Base-by-base conservation (phyloP, 164 flowering plant species). In the Sedum album region DNA sequence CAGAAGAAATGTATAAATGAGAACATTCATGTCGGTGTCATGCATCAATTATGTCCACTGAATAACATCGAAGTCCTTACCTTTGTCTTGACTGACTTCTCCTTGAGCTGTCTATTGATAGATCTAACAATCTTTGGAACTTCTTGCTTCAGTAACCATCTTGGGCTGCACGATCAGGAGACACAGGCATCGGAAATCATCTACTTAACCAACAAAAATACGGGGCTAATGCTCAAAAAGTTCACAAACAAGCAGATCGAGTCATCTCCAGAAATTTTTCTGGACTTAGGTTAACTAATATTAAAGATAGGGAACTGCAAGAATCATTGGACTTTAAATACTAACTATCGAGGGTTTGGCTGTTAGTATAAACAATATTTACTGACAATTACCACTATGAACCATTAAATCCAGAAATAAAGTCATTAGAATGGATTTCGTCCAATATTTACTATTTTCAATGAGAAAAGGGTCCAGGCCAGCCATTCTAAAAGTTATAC, bases 41-140 rank as follows among this genome's bases (percentile, higher is more conserved):
- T 28, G 62, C 42, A 18, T 1, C 4, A 20, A 17, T 6, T 21
- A 65, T 10, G 11, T 26, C 20, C 21, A 20, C 48, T 23, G 35
- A n/a, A 46, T 44, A 60, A 63, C 20, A 5, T 7, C 13, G 13
- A 20, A 71, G 11, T 28, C 31, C 57, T 61, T 65, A 95, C 99
- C 96, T 95, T 95, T 31, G 97, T 90, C 81, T 95, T 95, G 73
- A 95, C 71, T 66, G 97, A 90, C 77, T 95, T 95, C 71, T 95
- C 99, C 36, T 96, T 90, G 23, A 95, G 80, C 76, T 88, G 97
- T 81, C 86, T 84, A 70, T 87, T 95, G 62, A 89, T 80, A 64
- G 99, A 92, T 84, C 82, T 89, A 25, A 95, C 94, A 73, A 92
- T 82, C 79, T 90, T 95, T 26, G 96, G 85, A n/a, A 95, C 96